Conservation (phyloP, 352 stramenopile genomes). For the Phytophthora aleatoria region DNA sequence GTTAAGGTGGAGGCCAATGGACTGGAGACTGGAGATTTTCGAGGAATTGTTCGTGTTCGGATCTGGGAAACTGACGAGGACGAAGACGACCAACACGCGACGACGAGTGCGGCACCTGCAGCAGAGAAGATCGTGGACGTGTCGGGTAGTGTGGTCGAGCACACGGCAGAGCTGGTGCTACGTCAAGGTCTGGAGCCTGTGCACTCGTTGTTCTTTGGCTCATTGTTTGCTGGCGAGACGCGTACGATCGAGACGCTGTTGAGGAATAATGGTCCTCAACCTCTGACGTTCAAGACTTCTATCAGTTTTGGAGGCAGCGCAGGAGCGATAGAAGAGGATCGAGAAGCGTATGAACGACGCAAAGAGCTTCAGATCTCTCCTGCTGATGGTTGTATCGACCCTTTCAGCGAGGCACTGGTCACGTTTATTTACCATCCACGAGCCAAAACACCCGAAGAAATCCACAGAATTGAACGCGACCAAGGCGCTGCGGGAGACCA, state of each 20-base stretch:
- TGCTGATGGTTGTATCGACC: constrained; percentile 61
- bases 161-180: constrained; percentile 84
- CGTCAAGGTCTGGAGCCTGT: constrained; percentile 50
- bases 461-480: constrained; percentile 32
- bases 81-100: constrained; percentile 8
- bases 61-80: constrained; percentile 40
- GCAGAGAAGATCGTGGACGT: constrained; percentile 84
- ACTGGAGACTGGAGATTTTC: constrained; percentile 43
- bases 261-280: constrained; percentile 78
- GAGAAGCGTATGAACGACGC: constrained; percentile 64
- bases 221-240: constrained; percentile 69
- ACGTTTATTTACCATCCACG: constrained; percentile 60
- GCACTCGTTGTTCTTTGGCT: constrained; percentile 66
- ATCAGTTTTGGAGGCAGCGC: constrained; percentile 47
- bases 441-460: constrained; percentile 36
- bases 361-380: constrained; percentile 74
- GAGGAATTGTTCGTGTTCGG: constrained; percentile 46
- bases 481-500: constrained; percentile 2
- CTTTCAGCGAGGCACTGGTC: constrained; percentile 50
- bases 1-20: constrained; percentile 58
- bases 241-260: constrained; percentile 66
- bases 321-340: constrained; percentile 48
- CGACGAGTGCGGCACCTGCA: not conserved
- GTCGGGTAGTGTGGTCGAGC: constrained; percentile 76
- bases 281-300: constrained; percentile 63